Base-by-base conservation (phyloP, 495 filamentous ascomycete genomes). In the Penicillium coprophilum region DNA sequence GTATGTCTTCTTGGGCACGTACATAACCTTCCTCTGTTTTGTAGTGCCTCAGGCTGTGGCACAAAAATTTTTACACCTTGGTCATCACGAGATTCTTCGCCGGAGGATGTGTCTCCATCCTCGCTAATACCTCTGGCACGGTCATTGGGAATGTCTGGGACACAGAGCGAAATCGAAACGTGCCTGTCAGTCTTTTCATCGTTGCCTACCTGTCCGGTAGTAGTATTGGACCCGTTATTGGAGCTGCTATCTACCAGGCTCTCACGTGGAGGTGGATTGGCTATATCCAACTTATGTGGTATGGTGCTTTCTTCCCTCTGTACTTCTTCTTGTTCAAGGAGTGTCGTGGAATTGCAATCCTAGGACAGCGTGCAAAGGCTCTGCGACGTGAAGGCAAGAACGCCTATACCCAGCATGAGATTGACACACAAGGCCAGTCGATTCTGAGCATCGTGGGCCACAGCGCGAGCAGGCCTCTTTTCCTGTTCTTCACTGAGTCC, bases 61-160 rank as follows among this genome's bases (percentile, higher is more conserved):
- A 0, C 71, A 71, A 34, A 34, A 80, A 78, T 57, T 83, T 79
- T 48, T 73, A 73, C 19, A 81, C 79, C 0, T 54, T 83, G n/a
- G 59, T 82, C 11, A 69, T 76, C 9, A 70, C 68, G 2, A 64
- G 80, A 1, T 75, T 80, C 55, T 75, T 83, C 36, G 68, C 74
- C 27, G 80, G 80, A n/a, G 72, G 73, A 8, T 74, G 69, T 52
- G 77, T 73, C 13, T 66, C 72, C 0, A 69, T 82, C 11, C 70
- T 82, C 1, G 69, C 73, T 0, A 80, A 81, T 59, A 74, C 71
- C 1, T 63, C 76, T 11, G 72, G 68, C 28, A 71, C 71, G 13
- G 72, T 82, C 5, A 77, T 80, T 39, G 75, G 75, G 6, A 78
- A 82, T 59, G 60, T 83, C 1, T 82, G 79, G 78, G 61, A 61